Evolutionary conservation across 108 stramenopile species (phyloP).

Genomic region (Pseudonitzschia pungens): DNA sequence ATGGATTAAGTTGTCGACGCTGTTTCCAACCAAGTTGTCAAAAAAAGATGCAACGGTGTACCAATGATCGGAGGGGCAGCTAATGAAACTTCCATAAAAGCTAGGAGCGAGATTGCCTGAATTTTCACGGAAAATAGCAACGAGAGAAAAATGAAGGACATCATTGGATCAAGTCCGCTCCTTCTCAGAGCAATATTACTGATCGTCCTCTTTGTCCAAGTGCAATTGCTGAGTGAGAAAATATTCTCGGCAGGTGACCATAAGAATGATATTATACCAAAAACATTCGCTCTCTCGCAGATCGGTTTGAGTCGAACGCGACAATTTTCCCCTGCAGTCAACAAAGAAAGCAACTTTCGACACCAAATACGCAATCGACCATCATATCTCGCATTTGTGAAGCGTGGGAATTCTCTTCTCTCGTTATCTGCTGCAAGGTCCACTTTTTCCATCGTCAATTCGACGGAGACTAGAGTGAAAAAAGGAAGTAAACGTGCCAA

Average conservation of each 20-base stretch:
- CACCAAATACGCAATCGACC: not conserved
- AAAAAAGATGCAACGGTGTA: not conserved
- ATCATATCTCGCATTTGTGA: not conserved
- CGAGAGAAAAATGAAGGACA: not conserved
- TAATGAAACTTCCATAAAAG: not conserved
- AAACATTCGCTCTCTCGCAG: no score
- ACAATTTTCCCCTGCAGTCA: no score
- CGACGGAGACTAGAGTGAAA: not conserved
- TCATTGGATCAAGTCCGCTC: not conserved
- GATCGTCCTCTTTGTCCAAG: not conserved
- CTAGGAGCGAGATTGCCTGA: no score
- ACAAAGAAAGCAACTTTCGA: no score
- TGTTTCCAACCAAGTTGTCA: not conserved
- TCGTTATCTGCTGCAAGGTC: not conserved
- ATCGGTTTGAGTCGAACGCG: no score
- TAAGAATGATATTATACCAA: no score
- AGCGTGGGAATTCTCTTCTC: not conserved
- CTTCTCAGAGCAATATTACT: not conserved
- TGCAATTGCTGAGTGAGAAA: not conserved
- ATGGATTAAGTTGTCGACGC: no score
- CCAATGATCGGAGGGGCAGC: not conserved
- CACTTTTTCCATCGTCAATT: not conserved
- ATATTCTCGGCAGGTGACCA: no score
- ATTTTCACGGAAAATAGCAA: not conserved
- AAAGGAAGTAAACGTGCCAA: constrained; percentile 1